Evolutionary conservation across 2,329 filamentous ascomycete genomes (phyloP), one percentile per base, ranked within the genome.

Genomic region (Colletotrichum aenigma): DNA sequence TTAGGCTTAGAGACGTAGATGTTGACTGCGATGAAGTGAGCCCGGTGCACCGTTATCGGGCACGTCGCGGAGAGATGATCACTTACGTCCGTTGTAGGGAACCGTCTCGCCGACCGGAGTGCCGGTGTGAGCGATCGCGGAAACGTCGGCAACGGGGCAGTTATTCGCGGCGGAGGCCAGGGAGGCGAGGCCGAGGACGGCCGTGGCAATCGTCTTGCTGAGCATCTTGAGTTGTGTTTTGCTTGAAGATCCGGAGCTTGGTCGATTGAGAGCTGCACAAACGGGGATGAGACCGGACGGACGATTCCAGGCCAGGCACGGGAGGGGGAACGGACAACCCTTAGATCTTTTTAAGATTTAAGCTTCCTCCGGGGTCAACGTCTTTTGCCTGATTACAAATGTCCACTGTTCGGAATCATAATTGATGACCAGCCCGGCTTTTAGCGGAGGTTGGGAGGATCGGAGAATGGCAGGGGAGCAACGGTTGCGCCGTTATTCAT

Each of bases 1-100:
- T 73, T 73, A 3, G 74, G 74, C 66, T 76, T 76, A 48, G 74
- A 70, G 24, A 76, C 62, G 32, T 76, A 76, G 48, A 75, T 71
- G 18, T 55, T 70, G n/a, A 75, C 74, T 76, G 8, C 4, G 6
- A 13, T 8, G 12, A 16, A 34, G 4, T 55, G 18, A 6, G 13
- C 7, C 56, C 34, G 65, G 52, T 30, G 26, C 16, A 38, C 36
- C 61, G n/a, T 26, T 15, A 4, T n/a, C 15, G 8, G 21, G 24
- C 24, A 24, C 5, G 36, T n/a, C 36, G 12, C 52, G 18, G 12
- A 21, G n/a, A n/a, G n/a, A 24, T 18, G 2, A 24, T 13, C 18
- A 61, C 74, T 66, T 38, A 76, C 74, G 60, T 7, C 71, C 74
- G 38, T 75, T 75, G 56, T 75, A 58, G 21, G 55, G 21, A 7